phyloP scores from a whole-genome alignment of 768 basidiomycete genomes.

The Auricularia sp. region DNA sequence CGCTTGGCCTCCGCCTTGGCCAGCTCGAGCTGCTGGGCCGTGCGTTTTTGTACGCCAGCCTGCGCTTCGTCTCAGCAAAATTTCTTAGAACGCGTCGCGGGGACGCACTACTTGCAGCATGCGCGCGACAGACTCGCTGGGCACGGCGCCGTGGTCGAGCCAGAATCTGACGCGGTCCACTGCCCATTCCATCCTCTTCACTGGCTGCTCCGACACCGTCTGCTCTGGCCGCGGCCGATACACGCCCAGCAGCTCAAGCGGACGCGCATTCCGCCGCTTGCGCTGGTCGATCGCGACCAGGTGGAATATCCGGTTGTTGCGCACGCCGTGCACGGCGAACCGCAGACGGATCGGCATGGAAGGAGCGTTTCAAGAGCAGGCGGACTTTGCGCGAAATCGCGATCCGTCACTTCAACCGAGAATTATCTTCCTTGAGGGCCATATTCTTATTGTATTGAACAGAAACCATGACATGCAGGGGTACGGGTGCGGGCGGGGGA shows the following conservation, averaged over 20 bases:
- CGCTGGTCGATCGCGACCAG: slow-evolving; percentile 73
- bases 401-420: neutral
- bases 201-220: slow-evolving; percentile 7
- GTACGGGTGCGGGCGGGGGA: neutral
- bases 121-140: slow-evolving; percentile 65
- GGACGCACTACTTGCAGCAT: slow-evolving; percentile 67
- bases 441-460: neutral
- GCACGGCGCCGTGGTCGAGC: slow-evolving; percentile 75
- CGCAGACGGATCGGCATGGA: slow-evolving; percentile 78
- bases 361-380: neutral
- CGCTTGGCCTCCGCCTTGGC: neutral
- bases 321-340: slow-evolving; percentile 68
- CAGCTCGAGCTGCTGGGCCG: neutral
- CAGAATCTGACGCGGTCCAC: slow-evolving; percentile 84
- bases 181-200: slow-evolving; percentile 81
- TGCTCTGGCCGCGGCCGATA: slow-evolving; percentile 57
- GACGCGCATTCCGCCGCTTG: slow-evolving; percentile 69
- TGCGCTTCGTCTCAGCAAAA: neutral
- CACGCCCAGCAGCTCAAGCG: slow-evolving; percentile 77
- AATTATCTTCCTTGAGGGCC: neutral
- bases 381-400: neutral
- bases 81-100: neutral
- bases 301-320: slow-evolving; percentile 69
- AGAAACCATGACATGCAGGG: neutral
- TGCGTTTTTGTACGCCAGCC: neutral